Evolutionary conservation across 1,284 basidiomycete genomes (phyloP).

Genomic region (Ceratobasidium sp.): DNA sequence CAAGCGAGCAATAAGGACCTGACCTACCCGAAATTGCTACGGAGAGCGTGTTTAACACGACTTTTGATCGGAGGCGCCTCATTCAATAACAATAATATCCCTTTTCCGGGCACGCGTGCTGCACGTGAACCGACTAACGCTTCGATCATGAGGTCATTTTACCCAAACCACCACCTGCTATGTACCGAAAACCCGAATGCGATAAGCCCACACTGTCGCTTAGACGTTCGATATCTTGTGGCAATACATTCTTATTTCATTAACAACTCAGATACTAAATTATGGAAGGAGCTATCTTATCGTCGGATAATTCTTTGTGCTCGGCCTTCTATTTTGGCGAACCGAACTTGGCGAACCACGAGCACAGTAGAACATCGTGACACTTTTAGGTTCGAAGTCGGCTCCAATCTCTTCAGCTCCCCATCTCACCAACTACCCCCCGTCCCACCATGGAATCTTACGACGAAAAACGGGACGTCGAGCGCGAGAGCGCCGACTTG

Average conservation of each 20-base stretch:
- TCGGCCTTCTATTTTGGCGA: constrained; percentile 42
- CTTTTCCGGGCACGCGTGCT: constrained; percentile 11
- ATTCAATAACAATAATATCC: constrained; percentile 18
- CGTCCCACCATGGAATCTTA: constrained; percentile 14
- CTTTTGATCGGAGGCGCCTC: constrained; percentile 38
- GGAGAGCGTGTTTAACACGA: constrained; percentile 25
- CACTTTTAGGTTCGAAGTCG: constrained; percentile 14
- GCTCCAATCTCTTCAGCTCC: constrained; percentile 23
- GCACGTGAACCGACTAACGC: constrained; percentile 15
- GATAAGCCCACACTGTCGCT: constrained; percentile 36
- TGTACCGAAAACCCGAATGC: constrained; percentile 39
- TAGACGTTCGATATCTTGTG: constrained; percentile 1
- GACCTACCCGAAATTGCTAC: constrained; percentile 13
- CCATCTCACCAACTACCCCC: constrained; percentile 16
- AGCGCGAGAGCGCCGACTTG: constrained; percentile 40
- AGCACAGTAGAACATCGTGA: neutral
- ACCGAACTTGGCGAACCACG: constrained; percentile 33
- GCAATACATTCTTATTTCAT: constrained; percentile 18
- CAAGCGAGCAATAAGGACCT: constrained; percentile 24
- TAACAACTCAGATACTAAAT: neutral
- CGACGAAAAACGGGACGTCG: constrained; percentile 39
- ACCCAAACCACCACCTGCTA: neutral
- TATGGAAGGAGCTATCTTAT: constrained; percentile 29
- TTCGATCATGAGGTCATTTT: neutral
- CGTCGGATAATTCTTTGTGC: constrained; percentile 23